phyloP scores from a whole-genome alignment of 2,329 filamentous ascomycete genomes.

The Fusarium annulatum region DNA sequence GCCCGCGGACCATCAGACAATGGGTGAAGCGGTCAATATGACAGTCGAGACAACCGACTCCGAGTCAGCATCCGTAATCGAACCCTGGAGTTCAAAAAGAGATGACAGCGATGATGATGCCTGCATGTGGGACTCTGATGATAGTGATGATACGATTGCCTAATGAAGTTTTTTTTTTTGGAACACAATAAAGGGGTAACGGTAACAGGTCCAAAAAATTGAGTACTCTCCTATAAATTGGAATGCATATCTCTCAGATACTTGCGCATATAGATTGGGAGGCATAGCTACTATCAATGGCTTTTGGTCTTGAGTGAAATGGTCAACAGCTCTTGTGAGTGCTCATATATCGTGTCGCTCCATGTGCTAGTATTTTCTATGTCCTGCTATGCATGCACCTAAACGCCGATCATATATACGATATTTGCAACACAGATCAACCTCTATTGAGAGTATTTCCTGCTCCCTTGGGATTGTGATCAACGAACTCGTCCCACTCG shows the following conservation, averaged over 20 bases:
- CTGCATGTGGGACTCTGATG: conserved; percentile 19
- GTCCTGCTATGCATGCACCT: conserved; percentile 19
- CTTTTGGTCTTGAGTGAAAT: background rate
- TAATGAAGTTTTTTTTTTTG: conserved; percentile 4
- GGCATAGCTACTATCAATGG: background rate
- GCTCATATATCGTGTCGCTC: conserved; percentile 20
- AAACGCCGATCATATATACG: conserved; percentile 14
- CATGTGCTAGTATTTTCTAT: conserved; percentile 13
- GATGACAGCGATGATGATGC: conserved; percentile 27
- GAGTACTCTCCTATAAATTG: background rate
- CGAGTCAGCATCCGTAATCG: conserved; percentile 16
- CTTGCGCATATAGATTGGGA: background rate
- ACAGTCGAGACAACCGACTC: conserved; percentile 39
- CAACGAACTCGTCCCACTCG: conserved; percentile 93
- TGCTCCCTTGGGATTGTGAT: conserved; percentile 85
- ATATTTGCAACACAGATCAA: conserved; percentile 36
- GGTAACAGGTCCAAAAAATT: background rate
- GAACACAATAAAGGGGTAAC: background rate
- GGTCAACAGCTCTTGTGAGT: background rate
- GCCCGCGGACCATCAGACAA: conserved; percentile 47
- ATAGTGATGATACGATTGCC: conserved; percentile 20
- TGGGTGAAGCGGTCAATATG: conserved; percentile 39
- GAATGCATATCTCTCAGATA: background rate
- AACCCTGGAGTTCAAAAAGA: conserved; percentile 7
- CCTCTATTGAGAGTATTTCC: conserved; percentile 88